Base-by-base conservation (phyloP, 2,329 filamentous ascomycete species). In the Diaporthe capsici region DNA sequence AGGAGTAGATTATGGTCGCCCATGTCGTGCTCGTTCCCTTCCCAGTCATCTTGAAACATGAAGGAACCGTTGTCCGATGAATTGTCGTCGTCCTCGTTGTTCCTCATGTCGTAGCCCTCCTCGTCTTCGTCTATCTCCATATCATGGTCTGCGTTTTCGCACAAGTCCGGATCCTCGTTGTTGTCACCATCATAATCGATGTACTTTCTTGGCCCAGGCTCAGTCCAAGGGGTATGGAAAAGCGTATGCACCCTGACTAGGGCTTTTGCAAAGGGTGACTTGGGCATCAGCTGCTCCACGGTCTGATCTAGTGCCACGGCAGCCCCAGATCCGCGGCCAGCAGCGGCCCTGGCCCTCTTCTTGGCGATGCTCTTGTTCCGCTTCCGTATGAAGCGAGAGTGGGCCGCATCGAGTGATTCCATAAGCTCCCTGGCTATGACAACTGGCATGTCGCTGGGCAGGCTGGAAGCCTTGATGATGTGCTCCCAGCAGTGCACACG, bases 121-220 rank as follows among this genome's bases (percentile, higher is more conserved):
- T 70, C 65, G 15, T 55, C 65, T 53, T 70, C 65, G 10, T 70
- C 65, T 42, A 70, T 70, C 17, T 70, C 65, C 65, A 70, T 70
- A 15, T 22, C 65, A 15, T 42, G 65, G n/a, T 28, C 34, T 22
- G 51, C 34, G 15, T 39, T 17, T 10, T 70, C 49, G 34, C 25
- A 17, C 49, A 55, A 9, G 17, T 39, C n/a, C 12, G n/a, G 8
- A 13, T 25, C 34, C n/a, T 42, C 49, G 34, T 55, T 28, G 34
- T 25, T 22, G 34, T n/a, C 49, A 15, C 22, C 65, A 22, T 70
- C 34, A 4, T 22, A 10, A n/a, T 42, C 31, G 22, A 28, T 31
- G 1, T 22, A 53, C 34, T 55, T 22, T 5, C 37, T 20, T 42
- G 65, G 34, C 5, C 5, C 25, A 9, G 65, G 65, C 4, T 70